These are phyloP conservation scores for Chrysosporium keratinophilum DNA, from an alignment of 2,329 filamentous ascomycete genomes.

Conservation along the genomic window DNA sequence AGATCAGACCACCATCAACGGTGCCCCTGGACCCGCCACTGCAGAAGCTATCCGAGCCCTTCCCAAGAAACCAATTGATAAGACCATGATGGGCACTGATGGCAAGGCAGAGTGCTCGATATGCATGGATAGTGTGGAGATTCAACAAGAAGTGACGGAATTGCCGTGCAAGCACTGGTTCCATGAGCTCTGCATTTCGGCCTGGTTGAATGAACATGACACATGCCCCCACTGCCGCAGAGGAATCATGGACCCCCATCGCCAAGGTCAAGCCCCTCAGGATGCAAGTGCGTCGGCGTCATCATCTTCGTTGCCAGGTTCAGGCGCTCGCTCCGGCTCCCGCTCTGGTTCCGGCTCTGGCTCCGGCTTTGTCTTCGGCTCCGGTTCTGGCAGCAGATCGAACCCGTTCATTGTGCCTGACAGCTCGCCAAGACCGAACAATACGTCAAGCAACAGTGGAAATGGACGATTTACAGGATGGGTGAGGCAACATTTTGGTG, in stretches of 20 bases:
- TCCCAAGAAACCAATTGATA: slow-evolving; percentile 58
- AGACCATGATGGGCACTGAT: slow-evolving; percentile 58
- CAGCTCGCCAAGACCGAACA: neutral
- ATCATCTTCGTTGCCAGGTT: neutral
- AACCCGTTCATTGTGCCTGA: slow-evolving; percentile 5
- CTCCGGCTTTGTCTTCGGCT: neutral
- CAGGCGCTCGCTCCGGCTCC: too few species aligned
- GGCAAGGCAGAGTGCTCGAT: slow-evolving; percentile 77
- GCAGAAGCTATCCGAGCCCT: slow-evolving; percentile 62
- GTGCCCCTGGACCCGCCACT: slow-evolving; percentile 72
- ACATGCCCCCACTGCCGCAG: slow-evolving; percentile 61
- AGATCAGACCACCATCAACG: slow-evolving; percentile 64
- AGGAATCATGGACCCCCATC: slow-evolving; percentile 22
- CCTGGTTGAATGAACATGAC: slow-evolving; percentile 84
- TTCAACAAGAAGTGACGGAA: slow-evolving; percentile 62
- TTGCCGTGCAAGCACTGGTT: slow-evolving; percentile 93
- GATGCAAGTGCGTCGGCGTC: neutral
- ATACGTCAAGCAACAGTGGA: neutral
- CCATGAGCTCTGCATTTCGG: slow-evolving; percentile 67
- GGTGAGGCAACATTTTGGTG: slow-evolving; percentile 17
- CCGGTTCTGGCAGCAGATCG: neutral
- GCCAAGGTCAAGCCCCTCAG: neutral
- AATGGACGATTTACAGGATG: slow-evolving; percentile 11
- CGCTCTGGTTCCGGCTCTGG: too few species aligned
- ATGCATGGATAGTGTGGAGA: slow-evolving; percentile 74